phyloP scores from a whole-genome alignment of 2,329 filamentous ascomycete species.

The Aulographum hederae region DNA sequence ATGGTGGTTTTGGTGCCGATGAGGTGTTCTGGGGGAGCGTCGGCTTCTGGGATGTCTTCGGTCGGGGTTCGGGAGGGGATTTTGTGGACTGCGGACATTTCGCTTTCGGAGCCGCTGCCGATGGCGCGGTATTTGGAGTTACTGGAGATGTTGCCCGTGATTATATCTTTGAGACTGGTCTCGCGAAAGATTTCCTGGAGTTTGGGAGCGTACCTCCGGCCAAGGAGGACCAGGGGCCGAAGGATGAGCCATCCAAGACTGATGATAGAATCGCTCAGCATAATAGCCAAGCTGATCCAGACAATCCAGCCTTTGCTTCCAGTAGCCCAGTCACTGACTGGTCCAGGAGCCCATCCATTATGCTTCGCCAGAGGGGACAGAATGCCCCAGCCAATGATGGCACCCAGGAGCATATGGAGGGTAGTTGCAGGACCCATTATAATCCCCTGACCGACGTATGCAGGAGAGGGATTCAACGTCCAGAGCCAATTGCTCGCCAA shows the following conservation, averaged over 20 bases:
- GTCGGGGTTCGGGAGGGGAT: constrained; percentile 7
- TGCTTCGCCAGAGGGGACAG: constrained; percentile 77
- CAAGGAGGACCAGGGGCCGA: constrained; percentile 38
- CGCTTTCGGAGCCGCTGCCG: not conserved
- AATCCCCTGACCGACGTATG: constrained; percentile 91
- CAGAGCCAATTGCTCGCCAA: constrained; percentile 75
- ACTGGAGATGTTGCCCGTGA: constrained; percentile 7
- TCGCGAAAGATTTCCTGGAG: constrained; percentile 10
- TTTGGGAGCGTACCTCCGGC: constrained; percentile 18
- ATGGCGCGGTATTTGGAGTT: not conserved
- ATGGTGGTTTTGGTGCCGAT: constrained; percentile 54
- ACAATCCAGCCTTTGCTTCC: constrained; percentile 98
- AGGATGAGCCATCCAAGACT: constrained; percentile 65
- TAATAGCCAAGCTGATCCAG: constrained; percentile 89
- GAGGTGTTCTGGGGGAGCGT: constrained; percentile 70
- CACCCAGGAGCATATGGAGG: constrained; percentile 85
- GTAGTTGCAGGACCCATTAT: constrained; percentile 97
- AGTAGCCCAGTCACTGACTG: constrained; percentile 72
- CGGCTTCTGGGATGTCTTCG: constrained; percentile 38
- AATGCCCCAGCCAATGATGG: constrained; percentile 75
- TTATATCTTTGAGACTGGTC: constrained; percentile 13
- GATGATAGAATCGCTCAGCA: constrained; percentile 84
- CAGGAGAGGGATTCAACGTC: constrained; percentile 92
- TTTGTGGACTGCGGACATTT: not conserved
- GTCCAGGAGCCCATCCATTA: constrained; percentile 75